Evolutionary conservation across 2,329 filamentous ascomycete species (phyloP).

Genomic region (Gaeumannomyces tritici): DNA sequence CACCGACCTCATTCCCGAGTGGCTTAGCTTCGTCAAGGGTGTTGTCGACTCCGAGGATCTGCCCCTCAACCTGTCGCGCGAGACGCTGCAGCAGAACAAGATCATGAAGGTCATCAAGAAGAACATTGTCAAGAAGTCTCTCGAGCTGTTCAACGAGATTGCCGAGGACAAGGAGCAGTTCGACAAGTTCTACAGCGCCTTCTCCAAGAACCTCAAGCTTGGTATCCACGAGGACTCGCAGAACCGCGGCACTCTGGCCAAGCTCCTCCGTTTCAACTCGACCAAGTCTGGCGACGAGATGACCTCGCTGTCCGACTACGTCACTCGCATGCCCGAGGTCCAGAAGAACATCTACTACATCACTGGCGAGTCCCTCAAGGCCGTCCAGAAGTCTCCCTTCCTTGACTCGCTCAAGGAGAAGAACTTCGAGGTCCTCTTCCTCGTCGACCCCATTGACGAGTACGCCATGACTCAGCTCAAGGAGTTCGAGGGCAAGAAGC

Average conservation of each 20-base stretch:
- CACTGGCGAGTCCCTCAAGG: constrained; percentile 98
- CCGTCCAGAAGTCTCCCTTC: constrained; percentile 97
- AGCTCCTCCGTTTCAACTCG: constrained; percentile 97
- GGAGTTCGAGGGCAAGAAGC: constrained; percentile 99
- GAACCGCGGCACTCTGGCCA: constrained; percentile 87
- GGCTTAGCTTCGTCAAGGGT: constrained; percentile 99
- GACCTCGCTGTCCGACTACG: constrained; percentile 93
- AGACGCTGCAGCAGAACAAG: constrained; percentile 99
- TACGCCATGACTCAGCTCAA: constrained; percentile 99
- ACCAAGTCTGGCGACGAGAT: constrained; percentile 97
- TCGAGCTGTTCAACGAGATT: constrained; percentile 98
- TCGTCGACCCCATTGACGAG: constrained; percentile 98
- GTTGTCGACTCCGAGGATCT: constrained; percentile 99
- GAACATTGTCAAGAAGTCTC: constrained; percentile 99
- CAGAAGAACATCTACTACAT: constrained; percentile 99
- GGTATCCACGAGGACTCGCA: constrained; percentile 99
- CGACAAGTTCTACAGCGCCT: constrained; percentile 99
- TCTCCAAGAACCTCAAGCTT: constrained; percentile 99
- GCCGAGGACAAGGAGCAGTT: constrained; percentile 99
- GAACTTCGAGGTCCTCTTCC: constrained; percentile 98
- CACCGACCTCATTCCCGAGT: constrained; percentile 97
- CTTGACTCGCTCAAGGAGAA: constrained; percentile 97
- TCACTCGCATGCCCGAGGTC: constrained; percentile 99
- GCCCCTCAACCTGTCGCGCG: constrained; percentile 97
- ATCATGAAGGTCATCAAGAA: constrained; percentile 99